Conservation (phyloP, 2,329 filamentous ascomycete genomes). For the Fusarium globosum region DNA sequence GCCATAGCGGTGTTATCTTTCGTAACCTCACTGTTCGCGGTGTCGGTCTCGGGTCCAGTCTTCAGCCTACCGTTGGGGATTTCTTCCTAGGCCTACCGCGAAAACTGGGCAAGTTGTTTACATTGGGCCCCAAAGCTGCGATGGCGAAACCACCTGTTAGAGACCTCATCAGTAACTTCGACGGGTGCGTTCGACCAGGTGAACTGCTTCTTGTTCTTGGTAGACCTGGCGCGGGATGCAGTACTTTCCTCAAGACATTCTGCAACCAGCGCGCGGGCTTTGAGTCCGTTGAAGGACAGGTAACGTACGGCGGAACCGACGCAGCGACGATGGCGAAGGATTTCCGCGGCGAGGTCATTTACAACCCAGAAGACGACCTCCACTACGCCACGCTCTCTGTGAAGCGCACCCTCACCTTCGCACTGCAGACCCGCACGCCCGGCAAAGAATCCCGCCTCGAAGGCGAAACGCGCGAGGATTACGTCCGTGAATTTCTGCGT, state of each 20-base stretch:
- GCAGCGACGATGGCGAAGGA: conserved; percentile 60
- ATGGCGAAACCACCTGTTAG: conserved; percentile 67
- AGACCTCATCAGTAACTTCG: conserved; percentile 72
- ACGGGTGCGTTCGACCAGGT: conserved; percentile 76
- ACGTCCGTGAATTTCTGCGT: conserved; percentile 63
- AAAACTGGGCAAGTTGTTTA: conserved; percentile 59
- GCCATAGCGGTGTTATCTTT: conserved; percentile 77
- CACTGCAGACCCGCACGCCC: conserved; percentile 72
- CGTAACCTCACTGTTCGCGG: conserved; percentile 77
- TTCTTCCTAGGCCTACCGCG: conserved; percentile 66
- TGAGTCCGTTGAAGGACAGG: conserved; percentile 71
- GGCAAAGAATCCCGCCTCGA: conserved; percentile 60
- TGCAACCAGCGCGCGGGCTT: conserved; percentile 76
- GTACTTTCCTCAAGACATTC: conserved; percentile 76
- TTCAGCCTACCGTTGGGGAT: conserved; percentile 69
- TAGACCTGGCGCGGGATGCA: conserved; percentile 75
- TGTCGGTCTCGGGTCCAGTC: conserved; percentile 71
- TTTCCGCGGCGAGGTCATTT: conserved; percentile 73
- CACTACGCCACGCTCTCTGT: conserved; percentile 78
- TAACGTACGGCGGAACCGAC: conserved; percentile 67
- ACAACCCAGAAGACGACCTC: conserved; percentile 74
- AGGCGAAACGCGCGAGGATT: conserved; percentile 68
- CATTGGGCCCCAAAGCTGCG: conserved; percentile 63
- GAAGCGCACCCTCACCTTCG: conserved; percentile 73
- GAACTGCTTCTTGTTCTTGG: conserved; percentile 77